phyloP scores from a whole-genome alignment of 2,329 filamentous ascomycete species.

The Pseudopithomyces maydicus region DNA sequence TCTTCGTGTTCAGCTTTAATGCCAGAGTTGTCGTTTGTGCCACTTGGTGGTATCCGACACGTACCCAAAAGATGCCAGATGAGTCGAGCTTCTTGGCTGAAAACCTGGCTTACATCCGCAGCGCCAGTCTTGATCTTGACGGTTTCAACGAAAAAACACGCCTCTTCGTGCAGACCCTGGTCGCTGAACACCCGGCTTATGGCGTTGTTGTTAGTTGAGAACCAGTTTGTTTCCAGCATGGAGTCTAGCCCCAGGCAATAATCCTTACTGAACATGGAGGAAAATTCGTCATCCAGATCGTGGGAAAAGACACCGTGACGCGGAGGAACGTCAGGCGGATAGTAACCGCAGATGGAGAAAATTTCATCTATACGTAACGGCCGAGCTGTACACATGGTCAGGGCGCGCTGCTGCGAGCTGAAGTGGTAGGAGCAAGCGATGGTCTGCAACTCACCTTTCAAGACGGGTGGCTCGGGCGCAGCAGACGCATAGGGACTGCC shows the following conservation, averaged over 20 bases:
- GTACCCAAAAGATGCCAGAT: slow-evolving; percentile 65
- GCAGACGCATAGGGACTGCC: slow-evolving; percentile 29
- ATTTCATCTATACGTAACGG: slow-evolving; percentile 38
- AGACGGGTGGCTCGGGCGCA: slow-evolving; percentile 23
- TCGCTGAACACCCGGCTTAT: slow-evolving; percentile 58
- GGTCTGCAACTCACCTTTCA: slow-evolving; percentile 32
- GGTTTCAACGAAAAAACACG: slow-evolving; percentile 40
- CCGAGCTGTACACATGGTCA: slow-evolving; percentile 37
- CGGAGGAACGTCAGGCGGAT: slow-evolving; percentile 41
- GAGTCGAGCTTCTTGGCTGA: slow-evolving; percentile 63
- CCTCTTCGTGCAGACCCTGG: slow-evolving; percentile 41
- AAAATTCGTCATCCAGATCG: slow-evolving; percentile 40
- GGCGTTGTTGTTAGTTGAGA: slow-evolving; percentile 61
- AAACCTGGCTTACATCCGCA: slow-evolving; percentile 42
- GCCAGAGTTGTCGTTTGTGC: slow-evolving; percentile 50
- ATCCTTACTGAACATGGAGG: slow-evolving; percentile 40
- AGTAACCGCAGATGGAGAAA: slow-evolving; percentile 42
- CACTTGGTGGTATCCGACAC: slow-evolving; percentile 52
- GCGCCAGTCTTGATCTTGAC: slow-evolving; percentile 32
- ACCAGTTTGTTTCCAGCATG: slow-evolving; percentile 78
- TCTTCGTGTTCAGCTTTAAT: slow-evolving; percentile 39
- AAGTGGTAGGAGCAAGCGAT: background rate
- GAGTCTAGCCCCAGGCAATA: slow-evolving; percentile 40
- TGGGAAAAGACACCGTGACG: slow-evolving; percentile 31
- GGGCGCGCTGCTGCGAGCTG: background rate